A percentile compares a stretch with the other conserved stretches of the same genome.
Evolutionary conservation across 2,329 filamentous ascomycete species (phyloP).

Genomic region (Pleurostoma richardsiae): DNA sequence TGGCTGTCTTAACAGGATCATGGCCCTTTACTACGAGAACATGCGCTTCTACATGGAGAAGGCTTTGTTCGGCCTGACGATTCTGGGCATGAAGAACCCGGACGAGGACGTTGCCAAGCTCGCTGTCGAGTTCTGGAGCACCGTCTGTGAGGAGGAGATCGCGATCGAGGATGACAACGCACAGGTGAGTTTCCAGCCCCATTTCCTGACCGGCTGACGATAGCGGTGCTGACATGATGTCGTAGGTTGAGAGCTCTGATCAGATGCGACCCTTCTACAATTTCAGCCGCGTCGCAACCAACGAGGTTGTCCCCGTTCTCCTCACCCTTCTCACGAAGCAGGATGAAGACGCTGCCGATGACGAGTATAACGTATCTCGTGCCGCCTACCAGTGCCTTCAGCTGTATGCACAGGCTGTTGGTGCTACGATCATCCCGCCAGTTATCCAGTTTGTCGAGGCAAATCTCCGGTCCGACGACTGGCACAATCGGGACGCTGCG

Average conservation of each 20-base stretch:
- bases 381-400: constrained; percentile 96
- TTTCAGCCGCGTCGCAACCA: constrained; percentile 87
- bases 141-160: constrained; percentile 98
- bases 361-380: constrained; percentile 95
- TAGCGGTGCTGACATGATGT: constrained; percentile 5
- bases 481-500: constrained; percentile 91
- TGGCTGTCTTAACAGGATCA: constrained; percentile 96
- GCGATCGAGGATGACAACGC: constrained; percentile 96
- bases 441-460: constrained; percentile 89
- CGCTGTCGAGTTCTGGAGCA: constrained; percentile 99
- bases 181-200: constrained; percentile 45
- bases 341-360: constrained; percentile 92
- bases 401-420: constrained; percentile 90
- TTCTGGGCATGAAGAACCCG: constrained; percentile 96
- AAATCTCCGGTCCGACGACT: constrained; percentile 86
- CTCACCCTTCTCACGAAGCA: constrained; percentile 89
- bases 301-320: constrained; percentile 90
- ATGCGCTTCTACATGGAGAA: constrained; percentile 99
- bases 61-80: constrained; percentile 93
- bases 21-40: constrained; percentile 98
- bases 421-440: constrained; percentile 74
- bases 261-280: constrained; percentile 92
- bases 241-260: constrained; percentile 64
- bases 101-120: constrained; percentile 98
- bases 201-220: not conserved